Base-by-base conservation (phyloP, 306 rosid genomes). In the Amphicarpaea edgeworthii region DNA sequence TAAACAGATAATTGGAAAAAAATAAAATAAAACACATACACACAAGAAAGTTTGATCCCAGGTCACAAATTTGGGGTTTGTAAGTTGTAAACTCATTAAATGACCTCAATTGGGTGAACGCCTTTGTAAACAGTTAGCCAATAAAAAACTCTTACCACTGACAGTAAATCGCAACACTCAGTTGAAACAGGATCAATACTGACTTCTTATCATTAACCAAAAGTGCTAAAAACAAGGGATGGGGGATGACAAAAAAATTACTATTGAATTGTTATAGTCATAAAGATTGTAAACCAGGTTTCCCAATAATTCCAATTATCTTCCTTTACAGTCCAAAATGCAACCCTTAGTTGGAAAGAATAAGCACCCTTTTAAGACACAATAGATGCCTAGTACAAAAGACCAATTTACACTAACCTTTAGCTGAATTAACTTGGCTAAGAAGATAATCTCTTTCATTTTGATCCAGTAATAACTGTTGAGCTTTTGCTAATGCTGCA, bases 401-500 rank as follows among this genome's bases (percentile, higher is more conserved):
- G 41, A 72, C 30, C 79, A 57, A 43, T 10, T 7, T 6, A 57
- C 55, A 84, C 92, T 82, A 62, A 91, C 99, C 99, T 92, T 95
- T 95, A 21, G 99, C 99, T 20, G 99, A 87, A 74, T 79, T 84
- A 62, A 92, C 96, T 82, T 90, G 99, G 85, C 89, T 87, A 69
- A 90, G 86, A 81, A 95, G 79, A 80, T 95, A 95, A 82, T 89
- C 97, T 75, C 96, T 92, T 85, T 95, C 97, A 83, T 92, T 93
- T 82, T 87, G 87, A 82, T 95, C 97, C n/a, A 87, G 93, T 83
- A 95, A 83, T 74, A 95, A 87, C 59, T 92, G 97, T 78, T 95
- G 97, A 37, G 99, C 99, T 83, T 92, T 95, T 5, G 99, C 97
- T 84, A 92, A 86, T 50, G 97, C 99, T 95, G 93, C 84, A 76